Base-by-base conservation (phyloP, 129 eudicot genomes). In the Apium graveolens region DNA sequence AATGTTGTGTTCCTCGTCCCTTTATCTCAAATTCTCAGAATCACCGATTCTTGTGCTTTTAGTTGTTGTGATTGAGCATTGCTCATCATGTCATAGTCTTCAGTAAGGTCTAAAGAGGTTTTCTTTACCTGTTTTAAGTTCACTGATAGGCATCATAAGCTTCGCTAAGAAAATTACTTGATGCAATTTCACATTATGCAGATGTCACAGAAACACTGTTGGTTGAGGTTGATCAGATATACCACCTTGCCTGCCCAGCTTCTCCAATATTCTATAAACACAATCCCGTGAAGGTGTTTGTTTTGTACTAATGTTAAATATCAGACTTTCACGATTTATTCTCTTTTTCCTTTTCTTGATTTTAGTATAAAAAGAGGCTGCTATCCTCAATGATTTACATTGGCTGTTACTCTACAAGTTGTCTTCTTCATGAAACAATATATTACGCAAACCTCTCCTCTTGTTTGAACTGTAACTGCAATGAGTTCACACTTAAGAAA, bases 191-290 rank as follows among this genome's bases (percentile, higher is more conserved):
- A 72, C 70, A 16, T 63, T 62, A 16, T 86, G 74, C 90, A 92
- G 97, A 92, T 88, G 93, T 91, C 71, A 91, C 92, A 0, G 91
- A 91, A 84, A 78, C 97, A 38, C 84, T 91, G 82, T 84, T 91
- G 74, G 78, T 89, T 79, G 97, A 91, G 82, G 93, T 91, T 24
- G 97, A 89, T 87, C 97, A 89, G 80, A 91, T 91, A 75, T 91
- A 91, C 79, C 97, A 91, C 84, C 97, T 91, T 80, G 93, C 97
- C 75, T 91, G 97, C 51, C 97, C 97, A 18, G 97, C 97, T 76
- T 91, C 96, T 55, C 96, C 96, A 31, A 88, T 90, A 51, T 88
- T 88, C 76, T 90, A 90, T 89, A 90, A 88, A 77, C 81, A 91
- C 82, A 91, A 91, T 79, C 97, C 97, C 74, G 97, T 92, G 74